A percentile compares a stretch with the other conserved stretches of the same genome.
These are phyloP conservation scores for Cenchrus purpureus DNA, from an alignment of 176 grass and related monocot genomes.

Conservation along the genomic window DNA sequence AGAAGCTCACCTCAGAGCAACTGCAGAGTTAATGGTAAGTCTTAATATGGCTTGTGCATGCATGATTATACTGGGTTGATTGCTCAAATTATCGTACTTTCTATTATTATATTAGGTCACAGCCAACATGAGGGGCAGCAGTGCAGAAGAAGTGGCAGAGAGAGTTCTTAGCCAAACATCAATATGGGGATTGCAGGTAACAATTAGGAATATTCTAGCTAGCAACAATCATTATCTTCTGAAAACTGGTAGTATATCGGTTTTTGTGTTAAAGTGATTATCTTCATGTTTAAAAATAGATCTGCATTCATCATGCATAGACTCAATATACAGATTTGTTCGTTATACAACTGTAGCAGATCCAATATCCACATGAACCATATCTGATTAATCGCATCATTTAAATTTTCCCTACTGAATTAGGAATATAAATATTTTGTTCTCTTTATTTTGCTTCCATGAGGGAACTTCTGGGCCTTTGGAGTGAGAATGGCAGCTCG, in stretches of 20 bases:
- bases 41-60: constrained; percentile 24
- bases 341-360: background rate
- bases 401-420: background rate
- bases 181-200: constrained; percentile 88
- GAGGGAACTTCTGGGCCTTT: background rate
- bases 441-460: background rate
- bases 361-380: background rate
- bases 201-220: constrained; percentile 6
- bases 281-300: background rate
- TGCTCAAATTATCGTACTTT: constrained; percentile 29
- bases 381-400: constrained; percentile 10
- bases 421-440: background rate
- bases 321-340: constrained; percentile 6
- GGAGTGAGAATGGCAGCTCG: background rate
- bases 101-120: constrained; percentile 66
- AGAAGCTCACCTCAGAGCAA: constrained; percentile 89
- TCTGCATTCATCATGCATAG: background rate
- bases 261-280: constrained; percentile 6
- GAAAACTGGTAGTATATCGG: background rate
- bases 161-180: constrained; percentile 86
- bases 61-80: constrained; percentile 19
- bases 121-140: constrained; percentile 93
- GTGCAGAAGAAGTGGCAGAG: constrained; percentile 87
- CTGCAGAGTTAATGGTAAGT: constrained; percentile 70
- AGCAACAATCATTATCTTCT: background rate